A percentile compares a stretch with the other conserved stretches of the same genome.
phyloP scores from a whole-genome alignment of 257 asterid species.

The Solanum virginianum region DNA sequence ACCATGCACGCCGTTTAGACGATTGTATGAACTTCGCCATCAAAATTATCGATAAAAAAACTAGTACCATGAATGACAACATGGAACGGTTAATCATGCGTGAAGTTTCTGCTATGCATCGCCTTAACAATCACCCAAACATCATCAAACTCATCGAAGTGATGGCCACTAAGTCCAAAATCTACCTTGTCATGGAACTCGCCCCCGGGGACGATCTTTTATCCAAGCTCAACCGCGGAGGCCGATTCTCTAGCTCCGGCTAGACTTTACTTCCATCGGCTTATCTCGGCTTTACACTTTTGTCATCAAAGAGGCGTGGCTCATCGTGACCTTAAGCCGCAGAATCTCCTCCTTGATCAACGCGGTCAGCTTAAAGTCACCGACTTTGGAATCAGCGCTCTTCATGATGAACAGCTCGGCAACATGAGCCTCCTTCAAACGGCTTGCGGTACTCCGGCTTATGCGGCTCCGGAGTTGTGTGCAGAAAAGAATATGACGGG shows the following conservation, averaged over 20 bases:
- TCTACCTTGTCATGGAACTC: conserved; percentile 79
- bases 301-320: conserved; percentile 67
- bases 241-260: conserved; percentile 50
- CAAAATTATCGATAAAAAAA: conserved; percentile 57
- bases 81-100: conserved; percentile 52
- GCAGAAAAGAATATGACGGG: conserved; percentile 59
- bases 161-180: conserved; percentile 65
- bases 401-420: conserved; percentile 39
- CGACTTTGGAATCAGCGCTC: conserved; percentile 77
- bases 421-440: conserved; percentile 47
- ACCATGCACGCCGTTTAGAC: conserved; percentile 28
- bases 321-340: conserved; percentile 88
- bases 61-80: conserved; percentile 15
- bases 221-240: conserved; percentile 37
- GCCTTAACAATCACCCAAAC: conserved; percentile 61
- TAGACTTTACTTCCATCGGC: conserved; percentile 45
- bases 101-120: conserved; percentile 80
- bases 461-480: conserved; percentile 74
- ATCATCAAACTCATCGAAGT: conserved; percentile 72
- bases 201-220: conserved; percentile 73
- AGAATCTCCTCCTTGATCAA: conserved; percentile 60
- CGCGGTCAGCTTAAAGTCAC: conserved; percentile 45
- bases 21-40: conserved; percentile 37
- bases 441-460: conserved; percentile 85
- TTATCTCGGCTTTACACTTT: conserved; percentile 62